Percentiles rank a stretch among this genome's conserved stretches.
phyloP scores from a whole-genome alignment of 768 basidiomycete genomes.

The Cubamyces lactineus region DNA sequence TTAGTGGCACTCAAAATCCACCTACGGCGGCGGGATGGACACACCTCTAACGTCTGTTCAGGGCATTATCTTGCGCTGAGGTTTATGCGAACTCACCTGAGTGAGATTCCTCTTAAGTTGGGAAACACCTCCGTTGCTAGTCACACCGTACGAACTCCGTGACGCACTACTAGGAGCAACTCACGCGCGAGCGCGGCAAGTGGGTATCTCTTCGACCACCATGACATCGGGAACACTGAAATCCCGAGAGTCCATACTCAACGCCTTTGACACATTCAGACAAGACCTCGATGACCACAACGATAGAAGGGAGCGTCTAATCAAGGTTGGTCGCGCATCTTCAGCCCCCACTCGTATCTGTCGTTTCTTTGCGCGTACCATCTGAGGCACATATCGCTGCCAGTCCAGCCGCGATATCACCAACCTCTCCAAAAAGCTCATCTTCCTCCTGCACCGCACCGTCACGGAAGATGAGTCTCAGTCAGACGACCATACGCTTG shows the following conservation, averaged over 20 bases:
- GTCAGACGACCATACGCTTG: slow-evolving; percentile 37
- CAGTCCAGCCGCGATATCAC: slow-evolving; percentile 88
- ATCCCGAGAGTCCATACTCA: slow-evolving; percentile 29
- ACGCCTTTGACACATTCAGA: slow-evolving; percentile 64
- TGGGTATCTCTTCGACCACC: background rate
- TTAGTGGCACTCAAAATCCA: too few relatives aligned
- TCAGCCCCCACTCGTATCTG: slow-evolving; percentile 29
- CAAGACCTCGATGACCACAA: slow-evolving; percentile 80
- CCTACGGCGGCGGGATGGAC: too few relatives aligned
- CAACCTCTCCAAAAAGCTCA: slow-evolving; percentile 88
- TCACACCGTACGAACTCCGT: background rate
- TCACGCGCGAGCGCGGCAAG: background rate
- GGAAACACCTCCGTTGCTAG: background rate
- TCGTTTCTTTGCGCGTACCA: slow-evolving; percentile 1
- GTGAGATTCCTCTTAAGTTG: too few relatives aligned
- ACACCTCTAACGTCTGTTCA: too few relatives aligned
- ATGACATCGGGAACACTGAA: slow-evolving; percentile 11
- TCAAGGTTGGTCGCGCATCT: slow-evolving; percentile 55
- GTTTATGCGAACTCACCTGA: too few relatives aligned
- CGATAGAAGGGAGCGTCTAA: slow-evolving; percentile 87
- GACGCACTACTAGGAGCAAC: background rate
- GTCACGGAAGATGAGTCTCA: slow-evolving; percentile 45
- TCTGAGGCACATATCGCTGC: background rate
- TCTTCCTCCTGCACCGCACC: slow-evolving; percentile 88
- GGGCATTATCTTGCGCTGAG: too few relatives aligned